These are phyloP conservation scores for Luzula sylvatica DNA, from an alignment of 176 grass and related monocot genomes.

Conservation along the genomic window DNA sequence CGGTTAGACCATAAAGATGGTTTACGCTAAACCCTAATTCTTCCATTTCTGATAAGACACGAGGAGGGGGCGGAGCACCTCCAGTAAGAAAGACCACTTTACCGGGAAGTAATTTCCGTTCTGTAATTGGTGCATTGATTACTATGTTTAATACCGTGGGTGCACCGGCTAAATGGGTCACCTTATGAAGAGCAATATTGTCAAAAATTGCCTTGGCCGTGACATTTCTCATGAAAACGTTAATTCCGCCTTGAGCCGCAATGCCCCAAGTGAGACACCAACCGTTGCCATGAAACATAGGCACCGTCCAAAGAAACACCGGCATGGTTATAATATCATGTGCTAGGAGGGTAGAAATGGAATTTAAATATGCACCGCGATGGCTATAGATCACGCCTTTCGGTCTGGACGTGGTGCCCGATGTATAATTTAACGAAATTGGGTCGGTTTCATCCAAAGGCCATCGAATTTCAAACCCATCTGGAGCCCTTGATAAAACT, in stretches of 20 bases:
- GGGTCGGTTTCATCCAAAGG: slow-evolving; percentile 44
- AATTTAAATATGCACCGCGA: slow-evolving; percentile 55
- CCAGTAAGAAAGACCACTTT: slow-evolving; percentile 36
- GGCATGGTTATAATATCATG: slow-evolving; percentile 32
- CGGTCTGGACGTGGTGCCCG: slow-evolving; percentile 48
- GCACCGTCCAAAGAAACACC: slow-evolving; percentile 57
- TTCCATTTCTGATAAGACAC: slow-evolving; percentile 40
- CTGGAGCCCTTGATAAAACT: slow-evolving; percentile 11
- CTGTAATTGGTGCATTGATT: slow-evolving; percentile 27
- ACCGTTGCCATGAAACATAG: slow-evolving; percentile 72
- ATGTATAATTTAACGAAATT: slow-evolving; percentile 57
- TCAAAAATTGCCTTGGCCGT: slow-evolving; percentile 28
- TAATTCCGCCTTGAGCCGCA: slow-evolving; percentile 45
- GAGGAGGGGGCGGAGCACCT: slow-evolving; percentile 34
- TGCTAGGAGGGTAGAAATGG: slow-evolving; percentile 23
- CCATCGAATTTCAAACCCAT: slow-evolving; percentile 36
- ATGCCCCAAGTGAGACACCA: slow-evolving; percentile 54
- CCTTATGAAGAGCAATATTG: slow-evolving; percentile 32
- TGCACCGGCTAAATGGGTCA: slow-evolving; percentile 45
- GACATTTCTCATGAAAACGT: slow-evolving; percentile 30
- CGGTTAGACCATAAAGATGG: slow-evolving; percentile 54
- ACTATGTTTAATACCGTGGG: slow-evolving; percentile 49
- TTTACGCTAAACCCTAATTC: slow-evolving; percentile 39
- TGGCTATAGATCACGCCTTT: slow-evolving; percentile 64
- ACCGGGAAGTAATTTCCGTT: slow-evolving; percentile 23